These are phyloP conservation scores for Zalaria obscura DNA, from an alignment of 2,329 filamentous ascomycete genomes.

Conservation along the genomic window DNA sequence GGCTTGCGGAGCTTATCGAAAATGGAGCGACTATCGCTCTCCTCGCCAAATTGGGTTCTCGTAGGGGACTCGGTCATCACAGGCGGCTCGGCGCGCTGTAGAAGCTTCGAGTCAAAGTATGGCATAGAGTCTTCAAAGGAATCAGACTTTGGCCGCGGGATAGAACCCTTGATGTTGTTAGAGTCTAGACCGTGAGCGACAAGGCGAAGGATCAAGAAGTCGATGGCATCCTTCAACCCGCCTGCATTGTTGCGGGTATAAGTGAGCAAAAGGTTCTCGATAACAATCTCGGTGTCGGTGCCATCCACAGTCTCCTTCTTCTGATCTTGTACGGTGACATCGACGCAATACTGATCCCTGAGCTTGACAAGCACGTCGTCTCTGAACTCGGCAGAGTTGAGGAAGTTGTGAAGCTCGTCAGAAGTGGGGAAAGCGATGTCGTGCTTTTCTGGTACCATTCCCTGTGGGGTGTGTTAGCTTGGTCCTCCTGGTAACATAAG, in stretches of 20 bases:
- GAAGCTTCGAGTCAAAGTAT: constrained; percentile 91
- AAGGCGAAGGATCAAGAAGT: constrained; percentile 77
- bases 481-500: neutral
- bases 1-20: constrained; percentile 92
- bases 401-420: constrained; percentile 61
- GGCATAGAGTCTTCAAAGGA: constrained; percentile 95
- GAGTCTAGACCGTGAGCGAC: constrained; percentile 82
- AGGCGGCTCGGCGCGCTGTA: constrained; percentile 78
- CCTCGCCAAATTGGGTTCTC: constrained; percentile 67
- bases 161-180: constrained; percentile 78
- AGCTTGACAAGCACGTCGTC: constrained; percentile 71
- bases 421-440: constrained; percentile 74
- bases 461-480: constrained; percentile 34
- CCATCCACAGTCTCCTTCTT: constrained; percentile 25
- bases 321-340: constrained; percentile 54
- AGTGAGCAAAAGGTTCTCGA: constrained; percentile 33
- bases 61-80: constrained; percentile 75
- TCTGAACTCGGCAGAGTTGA: constrained; percentile 69
- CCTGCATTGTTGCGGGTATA: constrained; percentile 97
- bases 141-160: constrained; percentile 95
- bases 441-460: constrained; percentile 95
- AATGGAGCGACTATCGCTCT: constrained; percentile 50
- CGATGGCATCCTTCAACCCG: constrained; percentile 86
- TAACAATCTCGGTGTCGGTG: constrained; percentile 25
- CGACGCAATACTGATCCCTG: constrained; percentile 82